These are phyloP conservation scores for Cercospora zeae-maydis DNA, from an alignment of 2,329 filamentous ascomycete species.

Conservation along the genomic window DNA sequence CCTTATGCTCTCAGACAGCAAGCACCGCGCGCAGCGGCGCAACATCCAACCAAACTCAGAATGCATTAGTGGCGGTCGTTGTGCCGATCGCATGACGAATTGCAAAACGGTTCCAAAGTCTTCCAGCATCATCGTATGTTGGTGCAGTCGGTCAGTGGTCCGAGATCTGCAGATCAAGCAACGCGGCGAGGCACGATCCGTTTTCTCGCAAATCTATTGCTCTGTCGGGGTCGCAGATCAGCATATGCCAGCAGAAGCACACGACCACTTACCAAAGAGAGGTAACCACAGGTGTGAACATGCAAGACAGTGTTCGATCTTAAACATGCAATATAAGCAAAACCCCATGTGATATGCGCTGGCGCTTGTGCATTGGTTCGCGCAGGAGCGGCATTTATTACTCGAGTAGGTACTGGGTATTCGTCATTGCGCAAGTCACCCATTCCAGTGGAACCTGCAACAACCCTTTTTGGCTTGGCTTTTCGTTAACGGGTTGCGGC, in stretches of 20 bases:
- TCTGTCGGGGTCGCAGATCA: not conserved
- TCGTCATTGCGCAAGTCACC: not conserved
- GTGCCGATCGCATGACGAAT: not conserved
- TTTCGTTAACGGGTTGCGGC: not conserved
- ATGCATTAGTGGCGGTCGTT: not conserved
- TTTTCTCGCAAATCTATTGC: not conserved
- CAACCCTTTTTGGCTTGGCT: not conserved
- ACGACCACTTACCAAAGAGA: not conserved
- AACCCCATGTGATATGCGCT: not conserved
- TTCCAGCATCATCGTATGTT: not conserved
- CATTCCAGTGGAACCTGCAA: not conserved
- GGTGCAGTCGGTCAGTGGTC: not conserved
- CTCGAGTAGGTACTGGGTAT: not conserved
- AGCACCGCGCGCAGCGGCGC: no score
- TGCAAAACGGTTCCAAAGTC: not conserved
- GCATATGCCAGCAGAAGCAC: not conserved
- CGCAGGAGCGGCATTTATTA: not conserved
- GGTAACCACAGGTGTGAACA: not conserved
- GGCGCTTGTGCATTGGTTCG: not conserved
- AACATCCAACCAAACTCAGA: not conserved
- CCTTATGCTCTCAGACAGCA: not conserved
- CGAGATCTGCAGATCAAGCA: not conserved
- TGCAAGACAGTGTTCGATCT: not conserved
- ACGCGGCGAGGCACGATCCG: not conserved
- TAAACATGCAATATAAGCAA: not conserved